A percentile compares a stretch with the other conserved stretches of the same genome.
Evolutionary conservation across 2,329 filamentous ascomycete species (phyloP).

Genomic region (Verticillium zaregamsianum): DNA sequence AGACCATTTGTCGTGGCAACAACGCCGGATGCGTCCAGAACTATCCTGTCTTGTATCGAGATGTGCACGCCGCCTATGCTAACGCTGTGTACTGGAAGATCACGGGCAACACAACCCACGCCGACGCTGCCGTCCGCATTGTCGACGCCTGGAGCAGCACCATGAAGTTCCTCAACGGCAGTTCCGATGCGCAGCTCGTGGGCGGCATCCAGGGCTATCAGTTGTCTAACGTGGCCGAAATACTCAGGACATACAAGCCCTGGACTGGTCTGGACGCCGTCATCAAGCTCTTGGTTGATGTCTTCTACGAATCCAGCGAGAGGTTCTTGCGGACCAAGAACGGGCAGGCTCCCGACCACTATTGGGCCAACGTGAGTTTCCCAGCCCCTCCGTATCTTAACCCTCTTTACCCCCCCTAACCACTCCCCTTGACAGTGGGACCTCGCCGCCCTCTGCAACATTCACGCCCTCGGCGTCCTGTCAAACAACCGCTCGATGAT

Average conservation of each 20-base stretch:
- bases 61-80: slow-evolving; percentile 34
- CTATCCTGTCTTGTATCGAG: slow-evolving; percentile 33
- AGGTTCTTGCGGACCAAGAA: slow-evolving; percentile 25
- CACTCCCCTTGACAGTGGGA: slow-evolving; percentile 25
- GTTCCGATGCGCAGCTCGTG: slow-evolving; percentile 26
- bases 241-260: slow-evolving; percentile 28
- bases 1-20: slow-evolving; percentile 29
- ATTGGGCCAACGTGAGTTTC: slow-evolving; percentile 18
- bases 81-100: background rate
- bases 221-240: slow-evolving; percentile 40
- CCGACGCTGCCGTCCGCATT: slow-evolving; percentile 23
- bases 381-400: no score
- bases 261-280: slow-evolving; percentile 21
- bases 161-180: slow-evolving; percentile 24
- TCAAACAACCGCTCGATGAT: slow-evolving; percentile 31
- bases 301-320: slow-evolving; percentile 29
- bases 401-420: no score
- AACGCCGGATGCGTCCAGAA: slow-evolving; percentile 16
- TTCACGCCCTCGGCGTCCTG: slow-evolving; percentile 31
- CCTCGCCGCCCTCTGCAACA: slow-evolving; percentile 29
- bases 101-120: background rate
- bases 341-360: slow-evolving; percentile 19
- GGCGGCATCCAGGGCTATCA: slow-evolving; percentile 35
- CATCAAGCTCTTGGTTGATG: slow-evolving; percentile 20
- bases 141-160: slow-evolving; percentile 28